Base-by-base conservation (phyloP, 1,284 basidiomycete genomes). In the Tremellales sp. region DNA sequence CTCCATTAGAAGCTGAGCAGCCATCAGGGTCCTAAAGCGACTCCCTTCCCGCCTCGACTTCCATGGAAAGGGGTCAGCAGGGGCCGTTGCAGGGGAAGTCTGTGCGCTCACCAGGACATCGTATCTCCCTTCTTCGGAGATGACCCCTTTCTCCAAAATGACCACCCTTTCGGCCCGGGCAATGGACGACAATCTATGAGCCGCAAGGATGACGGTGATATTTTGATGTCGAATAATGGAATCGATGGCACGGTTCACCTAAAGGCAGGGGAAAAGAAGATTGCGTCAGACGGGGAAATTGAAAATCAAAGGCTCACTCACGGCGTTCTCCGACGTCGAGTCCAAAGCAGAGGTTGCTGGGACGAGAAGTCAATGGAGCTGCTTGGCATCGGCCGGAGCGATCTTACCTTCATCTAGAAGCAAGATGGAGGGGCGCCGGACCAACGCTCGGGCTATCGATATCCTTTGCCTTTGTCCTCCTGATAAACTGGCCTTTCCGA, bases 221-320 rank as follows among this genome's bases (percentile, higher is more conserved):
- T 84, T 80, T 43, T 84, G 75, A 19, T 80, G 78, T 45, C 79
- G 76, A 40, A 93, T 77, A 51, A 95, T 91, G 65, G 84, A 85
- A 64, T 90, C 87, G 45, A 97, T 86, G 1, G 92, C 92, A 61
- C 89, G 82, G 67, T 97, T 94, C 25, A 92, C 86, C 78, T 85
- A 60, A 18, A 28, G 13, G 5, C 7, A 26, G 51, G 38, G 38
- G 21, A 10, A 24, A 29, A 49, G 26, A n/a, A n/a, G n/a, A n/a
- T n/a, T n/a, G n/a, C n/a, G 18, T 37, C 14, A 24, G 13, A 12
- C 27, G 29, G 14, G 42, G 32, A 21, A 16, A 9, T 36, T n/a
- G 32, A 18, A 45, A 22, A 10, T 18, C 44, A 38, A 26, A 40
- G 53, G 32, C 51, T 83, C 82, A 47, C 83, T 74, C 53, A 61